These are phyloP conservation scores for Apiosordaria backusii DNA, from an alignment of 495 filamentous ascomycete species.

Conservation along the genomic window DNA sequence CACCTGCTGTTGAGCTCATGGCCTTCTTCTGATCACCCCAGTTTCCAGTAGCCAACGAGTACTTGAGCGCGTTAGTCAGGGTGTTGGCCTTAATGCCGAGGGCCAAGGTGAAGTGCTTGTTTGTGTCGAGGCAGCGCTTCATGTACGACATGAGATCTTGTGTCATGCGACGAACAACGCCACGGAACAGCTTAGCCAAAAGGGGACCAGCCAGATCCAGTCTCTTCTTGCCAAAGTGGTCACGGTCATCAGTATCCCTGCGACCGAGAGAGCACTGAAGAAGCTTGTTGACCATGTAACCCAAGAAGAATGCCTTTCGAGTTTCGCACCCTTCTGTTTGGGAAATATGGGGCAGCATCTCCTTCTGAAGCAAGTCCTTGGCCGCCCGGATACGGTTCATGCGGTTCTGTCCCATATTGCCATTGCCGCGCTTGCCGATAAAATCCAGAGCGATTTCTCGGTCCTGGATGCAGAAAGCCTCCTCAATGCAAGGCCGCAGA, in stretches of 20 bases:
- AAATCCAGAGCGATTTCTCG: constrained; percentile 93
- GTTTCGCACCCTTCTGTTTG: constrained; percentile 96
- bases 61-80: constrained; percentile 89
- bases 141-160: constrained; percentile 86
- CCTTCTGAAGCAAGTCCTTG: constrained; percentile 91
- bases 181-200: constrained; percentile 87
- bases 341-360: constrained; percentile 93
- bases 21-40: constrained; percentile 99
- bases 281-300: constrained; percentile 96
- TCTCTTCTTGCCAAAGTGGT: constrained; percentile 99
- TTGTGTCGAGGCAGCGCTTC: constrained; percentile 84
- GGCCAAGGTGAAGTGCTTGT: constrained; percentile 80
- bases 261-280: constrained; percentile 88
- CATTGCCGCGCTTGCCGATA: constrained; percentile 82
- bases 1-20: constrained; percentile 85
- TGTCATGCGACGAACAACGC: constrained; percentile 79
- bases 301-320: constrained; percentile 94
- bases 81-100: constrained; percentile 88
- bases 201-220: constrained; percentile 93
- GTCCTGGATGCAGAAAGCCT: constrained; percentile 93
- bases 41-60: constrained; percentile 94
- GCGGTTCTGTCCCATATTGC: constrained; percentile 63
- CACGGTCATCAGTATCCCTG: constrained; percentile 89
- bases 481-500: constrained; percentile 92
- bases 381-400: constrained; percentile 89